Percentiles rank a stretch among this genome's conserved stretches.
Evolutionary conservation across 169 alveolate genomes (phyloP).

Genomic region (Eimeria acervulina): DNA sequence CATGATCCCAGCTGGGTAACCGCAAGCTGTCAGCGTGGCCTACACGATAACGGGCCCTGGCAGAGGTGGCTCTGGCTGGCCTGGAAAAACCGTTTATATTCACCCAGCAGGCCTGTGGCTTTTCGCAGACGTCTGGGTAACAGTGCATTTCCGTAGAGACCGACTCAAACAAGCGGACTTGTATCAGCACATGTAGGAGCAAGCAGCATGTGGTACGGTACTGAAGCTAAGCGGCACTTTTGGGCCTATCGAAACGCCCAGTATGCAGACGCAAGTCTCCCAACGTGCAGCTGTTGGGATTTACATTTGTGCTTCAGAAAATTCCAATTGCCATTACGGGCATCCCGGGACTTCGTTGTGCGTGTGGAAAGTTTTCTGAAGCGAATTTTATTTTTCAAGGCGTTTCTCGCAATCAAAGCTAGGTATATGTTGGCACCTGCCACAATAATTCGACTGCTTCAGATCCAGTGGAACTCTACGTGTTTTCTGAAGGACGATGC

Average conservation of each 20-base stretch:
- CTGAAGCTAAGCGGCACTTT: not conserved
- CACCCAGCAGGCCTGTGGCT: slow-evolving; percentile 23
- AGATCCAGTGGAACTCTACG: not conserved
- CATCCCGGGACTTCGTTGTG: not conserved
- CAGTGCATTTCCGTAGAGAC: slow-evolving; percentile 27
- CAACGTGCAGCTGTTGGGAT: no score
- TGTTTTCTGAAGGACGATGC: not conserved
- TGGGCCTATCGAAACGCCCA: not conserved
- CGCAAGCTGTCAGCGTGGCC: slow-evolving; percentile 1
- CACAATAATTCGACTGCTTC: not conserved
- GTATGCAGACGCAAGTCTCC: not conserved
- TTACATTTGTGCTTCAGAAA: no score
- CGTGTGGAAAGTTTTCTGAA: not conserved
- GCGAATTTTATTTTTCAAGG: not conserved
- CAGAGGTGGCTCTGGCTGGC: slow-evolving; percentile 34
- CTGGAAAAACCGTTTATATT: slow-evolving; percentile 1
- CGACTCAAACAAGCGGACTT: not conserved
- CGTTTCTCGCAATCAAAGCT: not conserved
- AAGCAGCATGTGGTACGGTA: not conserved
- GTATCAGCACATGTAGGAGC: not conserved
- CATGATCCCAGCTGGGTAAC: not conserved
- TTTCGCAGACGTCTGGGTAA: slow-evolving; percentile 23
- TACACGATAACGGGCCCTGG: not conserved
- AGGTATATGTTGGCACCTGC: not conserved
- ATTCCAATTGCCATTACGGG: not conserved